These are phyloP conservation scores for Persicaria maculosa DNA, from an alignment of 148 eudicot species.

Conservation along the genomic window DNA sequence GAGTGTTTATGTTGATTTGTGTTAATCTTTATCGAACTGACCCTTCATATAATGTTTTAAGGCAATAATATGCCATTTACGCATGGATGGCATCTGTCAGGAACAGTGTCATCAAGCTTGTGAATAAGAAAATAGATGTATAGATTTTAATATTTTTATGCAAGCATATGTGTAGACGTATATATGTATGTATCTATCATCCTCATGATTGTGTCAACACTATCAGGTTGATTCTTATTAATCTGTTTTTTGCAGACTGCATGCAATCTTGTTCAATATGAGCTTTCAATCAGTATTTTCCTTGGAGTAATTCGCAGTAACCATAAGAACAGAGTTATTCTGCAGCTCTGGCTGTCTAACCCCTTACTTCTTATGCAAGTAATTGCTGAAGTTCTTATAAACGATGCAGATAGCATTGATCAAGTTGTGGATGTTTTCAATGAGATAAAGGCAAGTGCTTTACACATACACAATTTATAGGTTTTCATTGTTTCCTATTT, in stretches of 20 bases:
- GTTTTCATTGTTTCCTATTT: too few relatives aligned
- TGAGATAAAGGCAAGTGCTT: conserved; percentile 59
- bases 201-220: background rate
- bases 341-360: conserved; percentile 69
- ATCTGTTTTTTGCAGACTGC: conserved; percentile 48
- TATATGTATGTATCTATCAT: background rate
- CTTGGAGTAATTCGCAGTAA: conserved; percentile 37
- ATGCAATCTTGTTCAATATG: conserved; percentile 70
- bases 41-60: background rate
- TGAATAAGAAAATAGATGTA: background rate
- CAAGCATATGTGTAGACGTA: background rate
- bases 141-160: background rate
- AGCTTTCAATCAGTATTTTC: conserved; percentile 54
- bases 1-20: background rate
- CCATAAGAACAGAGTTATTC: conserved; percentile 30
- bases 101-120: too few relatives aligned
- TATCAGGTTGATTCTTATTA: background rate
- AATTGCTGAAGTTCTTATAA: conserved; percentile 41
- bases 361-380: conserved; percentile 53
- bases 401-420: conserved; percentile 40
- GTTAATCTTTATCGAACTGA: too few relatives aligned
- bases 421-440: conserved; percentile 66
- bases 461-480: background rate
- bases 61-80: too few relatives aligned
- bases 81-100: too few relatives aligned